These are phyloP conservation scores for Mucor velutinosus DNA, from an alignment of 371 early-diverging fungal species.

Conservation along the genomic window DNA sequence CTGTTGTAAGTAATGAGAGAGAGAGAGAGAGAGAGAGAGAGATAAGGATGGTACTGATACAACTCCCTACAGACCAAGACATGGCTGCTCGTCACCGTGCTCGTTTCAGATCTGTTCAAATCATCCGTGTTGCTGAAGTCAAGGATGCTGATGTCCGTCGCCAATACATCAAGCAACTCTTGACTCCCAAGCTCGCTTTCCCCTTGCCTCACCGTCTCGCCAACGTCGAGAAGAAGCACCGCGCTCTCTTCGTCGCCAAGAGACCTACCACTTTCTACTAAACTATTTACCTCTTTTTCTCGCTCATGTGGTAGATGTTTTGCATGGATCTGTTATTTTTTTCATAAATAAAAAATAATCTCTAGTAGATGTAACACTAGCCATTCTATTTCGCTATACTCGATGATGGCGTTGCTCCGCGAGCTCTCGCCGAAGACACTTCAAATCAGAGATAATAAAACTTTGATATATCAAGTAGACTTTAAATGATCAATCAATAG, in stretches of 20 bases:
- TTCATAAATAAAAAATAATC: constrained; percentile 7
- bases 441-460: no score
- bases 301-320: constrained; percentile 2
- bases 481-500: no score
- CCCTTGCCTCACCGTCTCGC: constrained; percentile 96
- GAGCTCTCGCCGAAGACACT: no score
- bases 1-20: constrained; percentile 80
- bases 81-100: constrained; percentile 99
- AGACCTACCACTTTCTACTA: constrained; percentile 92
- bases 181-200: constrained; percentile 91
- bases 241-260: constrained; percentile 85
- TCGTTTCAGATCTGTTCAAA: constrained; percentile 96
- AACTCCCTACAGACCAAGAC: constrained; percentile 80
- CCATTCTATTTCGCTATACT: no score
- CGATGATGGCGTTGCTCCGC: no score
- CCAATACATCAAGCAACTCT: constrained; percentile 96
- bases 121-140: constrained; percentile 96
- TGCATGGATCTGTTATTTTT: not conserved
- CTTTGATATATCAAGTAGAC: no score
- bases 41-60: not conserved
- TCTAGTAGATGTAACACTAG: not conserved
- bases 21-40: no score
- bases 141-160: constrained; percentile 92
- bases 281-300: constrained; percentile 12
- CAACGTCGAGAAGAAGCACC: constrained; percentile 72